Evolutionary conservation across 768 basidiomycete species (phyloP).

Genomic region (Boletus huronensis): DNA sequence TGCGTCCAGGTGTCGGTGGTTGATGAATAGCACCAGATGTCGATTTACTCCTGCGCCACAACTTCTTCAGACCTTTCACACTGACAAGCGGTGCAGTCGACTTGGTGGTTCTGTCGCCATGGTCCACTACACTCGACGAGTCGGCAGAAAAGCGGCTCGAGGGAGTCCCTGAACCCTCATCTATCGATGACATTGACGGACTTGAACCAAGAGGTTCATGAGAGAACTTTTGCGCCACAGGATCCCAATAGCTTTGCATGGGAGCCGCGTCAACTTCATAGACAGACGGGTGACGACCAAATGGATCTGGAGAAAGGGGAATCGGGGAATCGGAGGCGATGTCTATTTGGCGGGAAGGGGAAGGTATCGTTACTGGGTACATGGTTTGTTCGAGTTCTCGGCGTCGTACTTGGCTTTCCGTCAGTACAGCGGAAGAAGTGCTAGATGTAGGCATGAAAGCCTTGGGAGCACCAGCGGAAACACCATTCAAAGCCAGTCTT

Average conservation of each 20-base stretch:
- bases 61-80: conserved; percentile 67
- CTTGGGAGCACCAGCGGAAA: conserved; percentile 58
- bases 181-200: conserved; percentile 26
- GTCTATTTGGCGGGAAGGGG: conserved; percentile 24
- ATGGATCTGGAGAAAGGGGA: conserved; percentile 82
- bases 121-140: conserved; percentile 43
- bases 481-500: conserved; percentile 62
- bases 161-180: conserved; percentile 21
- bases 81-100: conserved; percentile 54
- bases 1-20: conserved; percentile 35
- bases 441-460: conserved; percentile 34
- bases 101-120: conserved; percentile 31
- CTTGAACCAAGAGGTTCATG: conserved; percentile 20
- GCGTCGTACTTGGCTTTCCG: conserved; percentile 47
- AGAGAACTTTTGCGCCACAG: conserved; percentile 22
- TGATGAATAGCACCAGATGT: conserved; percentile 35
- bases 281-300: conserved; percentile 64
- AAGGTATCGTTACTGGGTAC: conserved; percentile 41
- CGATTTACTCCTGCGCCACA: conserved; percentile 73
- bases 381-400: conserved; percentile 49
- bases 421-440: conserved; percentile 29
- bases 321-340: conserved; percentile 52
- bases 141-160: conserved; percentile 78
- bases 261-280: conserved; percentile 31
- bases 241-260: conserved; percentile 46